phyloP scores from a whole-genome alignment of 1,284 basidiomycete species.

The Pseudozyma tsukubaensis region DNA sequence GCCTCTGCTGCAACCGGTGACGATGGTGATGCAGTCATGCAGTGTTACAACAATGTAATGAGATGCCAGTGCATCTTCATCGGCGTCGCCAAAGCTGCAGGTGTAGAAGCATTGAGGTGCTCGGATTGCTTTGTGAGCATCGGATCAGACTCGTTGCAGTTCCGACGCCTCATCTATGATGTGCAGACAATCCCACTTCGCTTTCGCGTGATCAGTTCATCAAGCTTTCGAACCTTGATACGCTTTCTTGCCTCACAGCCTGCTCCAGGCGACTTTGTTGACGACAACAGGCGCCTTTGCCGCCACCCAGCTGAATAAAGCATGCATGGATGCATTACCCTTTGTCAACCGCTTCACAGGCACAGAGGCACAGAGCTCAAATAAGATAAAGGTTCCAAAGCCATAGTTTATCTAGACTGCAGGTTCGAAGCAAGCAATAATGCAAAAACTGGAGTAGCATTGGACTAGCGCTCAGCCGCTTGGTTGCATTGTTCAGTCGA shows the following conservation, averaged over 20 bases:
- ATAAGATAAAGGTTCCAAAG: background rate
- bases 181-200: background rate
- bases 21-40: background rate
- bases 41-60: background rate
- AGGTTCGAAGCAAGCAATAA: conserved; percentile 2
- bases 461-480: too few relatives aligned
- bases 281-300: conserved; percentile 1
- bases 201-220: conserved; percentile 3
- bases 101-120: background rate
- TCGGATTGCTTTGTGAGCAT: too few relatives aligned
- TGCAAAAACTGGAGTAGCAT: background rate
- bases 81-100: too few relatives aligned
- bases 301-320: background rate
- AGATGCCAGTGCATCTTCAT: too few relatives aligned
- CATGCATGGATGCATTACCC: too few relatives aligned
- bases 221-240: conserved; percentile 2
- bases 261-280: too few relatives aligned
- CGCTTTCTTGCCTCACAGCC: too few relatives aligned
- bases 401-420: background rate
- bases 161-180: background rate
- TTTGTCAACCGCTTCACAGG: too few relatives aligned
- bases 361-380: too few relatives aligned
- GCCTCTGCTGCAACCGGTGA: background rate
- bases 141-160: background rate
- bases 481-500: background rate